Conservation (phyloP, 2,329 filamentous ascomycete genomes). For the Beauveria caledonica region DNA sequence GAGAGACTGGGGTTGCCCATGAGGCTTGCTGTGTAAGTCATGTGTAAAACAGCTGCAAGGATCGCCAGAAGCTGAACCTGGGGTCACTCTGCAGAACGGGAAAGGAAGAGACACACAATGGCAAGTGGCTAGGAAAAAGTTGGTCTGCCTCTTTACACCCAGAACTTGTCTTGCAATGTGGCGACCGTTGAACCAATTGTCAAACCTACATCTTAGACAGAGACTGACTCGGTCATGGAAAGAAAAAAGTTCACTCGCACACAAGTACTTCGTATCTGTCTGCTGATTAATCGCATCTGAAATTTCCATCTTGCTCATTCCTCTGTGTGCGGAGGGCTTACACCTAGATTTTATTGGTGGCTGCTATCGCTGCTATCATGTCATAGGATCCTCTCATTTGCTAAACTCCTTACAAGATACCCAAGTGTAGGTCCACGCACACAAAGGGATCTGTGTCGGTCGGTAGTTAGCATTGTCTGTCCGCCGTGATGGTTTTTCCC, state of each 20-base stretch:
- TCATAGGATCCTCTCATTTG: too few relatives aligned
- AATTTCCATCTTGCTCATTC: background rate
- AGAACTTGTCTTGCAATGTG: background rate
- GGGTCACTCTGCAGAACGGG: background rate
- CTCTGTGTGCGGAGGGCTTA: background rate
- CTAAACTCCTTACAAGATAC: too few relatives aligned
- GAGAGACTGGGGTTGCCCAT: background rate
- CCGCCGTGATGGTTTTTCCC: too few relatives aligned
- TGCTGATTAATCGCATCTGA: background rate
- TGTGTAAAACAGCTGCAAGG: background rate
- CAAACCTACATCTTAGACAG: background rate
- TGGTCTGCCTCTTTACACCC: background rate
- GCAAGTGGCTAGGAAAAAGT: too few relatives aligned
- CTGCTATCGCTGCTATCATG: too few relatives aligned
- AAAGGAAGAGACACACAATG: background rate
- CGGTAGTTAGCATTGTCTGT: background rate
- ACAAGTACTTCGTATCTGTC: background rate
- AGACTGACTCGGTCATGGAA: background rate
- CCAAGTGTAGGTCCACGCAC: too few relatives aligned
- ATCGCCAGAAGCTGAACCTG: slow-evolving; percentile 2
- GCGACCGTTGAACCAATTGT: background rate
- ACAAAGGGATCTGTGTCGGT: too few relatives aligned
- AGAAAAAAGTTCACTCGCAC: background rate
- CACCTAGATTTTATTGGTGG: background rate
- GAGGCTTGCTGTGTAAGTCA: slow-evolving; percentile 9